Conservation (phyloP, 1,284 basidiomycete genomes). For the Pseudozyma pruni region DNA sequence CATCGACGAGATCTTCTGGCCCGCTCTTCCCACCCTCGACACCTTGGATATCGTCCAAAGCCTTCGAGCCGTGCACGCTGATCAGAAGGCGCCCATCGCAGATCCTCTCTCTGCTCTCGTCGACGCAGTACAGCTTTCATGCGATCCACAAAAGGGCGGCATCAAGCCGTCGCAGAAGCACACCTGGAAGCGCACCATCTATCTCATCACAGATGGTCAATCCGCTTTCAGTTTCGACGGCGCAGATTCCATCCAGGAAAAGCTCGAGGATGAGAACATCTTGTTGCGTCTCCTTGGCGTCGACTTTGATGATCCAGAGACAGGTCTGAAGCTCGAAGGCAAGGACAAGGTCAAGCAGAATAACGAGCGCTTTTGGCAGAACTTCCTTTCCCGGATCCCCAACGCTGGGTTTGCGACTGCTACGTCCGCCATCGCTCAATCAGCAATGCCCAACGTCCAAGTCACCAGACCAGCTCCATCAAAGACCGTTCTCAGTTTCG, state of each 20-base stretch:
- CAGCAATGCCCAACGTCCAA: constrained; percentile 48
- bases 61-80: constrained; percentile 55
- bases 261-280: constrained; percentile 50
- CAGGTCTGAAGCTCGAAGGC: constrained; percentile 75
- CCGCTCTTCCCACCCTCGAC: constrained; percentile 78
- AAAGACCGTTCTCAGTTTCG: constrained; percentile 53
- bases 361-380: constrained; percentile 82
- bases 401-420: constrained; percentile 72
- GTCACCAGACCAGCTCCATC: constrained; percentile 45
- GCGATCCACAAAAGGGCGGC: constrained; percentile 50
- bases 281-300: constrained; percentile 72
- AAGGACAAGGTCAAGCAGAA: constrained; percentile 78
- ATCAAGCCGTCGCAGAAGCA: constrained; percentile 44
- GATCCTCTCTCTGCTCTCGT: constrained; percentile 82
- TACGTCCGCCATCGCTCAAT: constrained; percentile 44
- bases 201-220: constrained; percentile 66
- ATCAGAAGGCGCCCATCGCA: constrained; percentile 21
- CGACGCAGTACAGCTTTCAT: constrained; percentile 80
- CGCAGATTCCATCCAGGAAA: constrained; percentile 24
- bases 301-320: constrained; percentile 83
- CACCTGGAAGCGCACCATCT: constrained; percentile 59
- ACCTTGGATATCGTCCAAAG: constrained; percentile 80
- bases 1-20: constrained; percentile 80
- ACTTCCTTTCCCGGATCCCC: constrained; percentile 71
- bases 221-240: constrained; percentile 48